Conservation (phyloP, 495 filamentous ascomycete species). For the Annulohypoxylon moriforme region DNA sequence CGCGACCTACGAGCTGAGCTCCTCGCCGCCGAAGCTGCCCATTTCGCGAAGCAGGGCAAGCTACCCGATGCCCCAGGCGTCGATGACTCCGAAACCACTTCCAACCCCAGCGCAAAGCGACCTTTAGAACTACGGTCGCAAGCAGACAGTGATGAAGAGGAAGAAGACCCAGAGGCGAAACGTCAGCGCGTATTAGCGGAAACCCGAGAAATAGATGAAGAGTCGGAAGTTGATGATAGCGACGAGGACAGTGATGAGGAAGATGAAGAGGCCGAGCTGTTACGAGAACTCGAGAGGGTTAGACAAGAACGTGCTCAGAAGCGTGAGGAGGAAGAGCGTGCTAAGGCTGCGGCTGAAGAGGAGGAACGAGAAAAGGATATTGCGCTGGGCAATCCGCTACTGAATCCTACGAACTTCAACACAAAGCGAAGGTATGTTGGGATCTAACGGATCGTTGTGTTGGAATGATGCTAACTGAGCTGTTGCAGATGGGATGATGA, state of each 20-base stretch:
- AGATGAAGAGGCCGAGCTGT: conserved; percentile 89
- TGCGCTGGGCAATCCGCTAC: conserved; percentile 88
- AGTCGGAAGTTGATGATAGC: conserved; percentile 80
- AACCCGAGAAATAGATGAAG: conserved; percentile 89
- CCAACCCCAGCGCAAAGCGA: conserved; percentile 68
- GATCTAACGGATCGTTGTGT: not conserved
- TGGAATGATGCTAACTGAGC: conserved; percentile 49
- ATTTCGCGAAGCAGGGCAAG: conserved; percentile 80
- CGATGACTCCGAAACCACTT: conserved; percentile 52
- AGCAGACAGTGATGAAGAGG: conserved; percentile 49
- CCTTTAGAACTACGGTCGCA: conserved; percentile 63
- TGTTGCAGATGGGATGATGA: conserved; percentile 90
- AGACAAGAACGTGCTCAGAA: conserved; percentile 88
- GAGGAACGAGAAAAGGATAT: conserved; percentile 88
- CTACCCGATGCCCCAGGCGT: conserved; percentile 46
- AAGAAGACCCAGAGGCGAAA: conserved; percentile 79
- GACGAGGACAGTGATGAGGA: conserved; percentile 81
- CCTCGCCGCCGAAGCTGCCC: conserved; percentile 84
- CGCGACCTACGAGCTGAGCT: conserved; percentile 94
- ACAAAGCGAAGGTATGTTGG: conserved; percentile 69
- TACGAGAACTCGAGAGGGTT: conserved; percentile 94
- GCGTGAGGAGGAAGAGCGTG: conserved; percentile 85
- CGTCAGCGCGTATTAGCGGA: conserved; percentile 88
- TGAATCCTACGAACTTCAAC: conserved; percentile 81
- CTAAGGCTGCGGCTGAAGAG: conserved; percentile 79